phyloP scores from a whole-genome alignment of 2,329 filamentous ascomycete genomes.

The Cordyceps javanica region DNA sequence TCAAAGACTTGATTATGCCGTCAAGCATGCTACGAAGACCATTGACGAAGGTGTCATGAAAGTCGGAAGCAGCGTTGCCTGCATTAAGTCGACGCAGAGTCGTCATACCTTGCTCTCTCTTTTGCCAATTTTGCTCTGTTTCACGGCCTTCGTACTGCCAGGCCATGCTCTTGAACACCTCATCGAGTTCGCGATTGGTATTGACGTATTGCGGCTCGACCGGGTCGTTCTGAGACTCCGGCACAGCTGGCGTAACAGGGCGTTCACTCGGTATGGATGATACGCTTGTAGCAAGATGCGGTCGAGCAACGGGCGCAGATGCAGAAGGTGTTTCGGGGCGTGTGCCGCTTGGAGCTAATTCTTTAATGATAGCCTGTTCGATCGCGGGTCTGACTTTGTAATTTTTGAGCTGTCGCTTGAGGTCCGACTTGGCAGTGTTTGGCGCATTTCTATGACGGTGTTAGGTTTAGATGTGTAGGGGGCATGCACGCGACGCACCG shows the following conservation, averaged over 20 bases:
- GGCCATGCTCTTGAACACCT: conserved; percentile 76
- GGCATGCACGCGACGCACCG: conserved; percentile 41
- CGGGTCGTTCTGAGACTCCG: conserved; percentile 57
- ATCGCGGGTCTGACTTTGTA: conserved; percentile 85
- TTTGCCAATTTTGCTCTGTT: conserved; percentile 84
- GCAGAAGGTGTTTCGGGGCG: conserved; percentile 35
- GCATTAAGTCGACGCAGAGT: conserved; percentile 73
- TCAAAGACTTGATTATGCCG: conserved; percentile 79
- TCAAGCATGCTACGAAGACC: conserved; percentile 72
- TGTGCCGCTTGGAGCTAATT: conserved; percentile 52
- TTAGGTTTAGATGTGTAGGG: conserved; percentile 8
- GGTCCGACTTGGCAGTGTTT: conserved; percentile 75
- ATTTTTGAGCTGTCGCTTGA: conserved; percentile 78
- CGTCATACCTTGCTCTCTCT: conserved; percentile 72
- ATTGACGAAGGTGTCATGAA: conserved; percentile 61
- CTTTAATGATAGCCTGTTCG: conserved; percentile 70
- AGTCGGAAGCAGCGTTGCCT: conserved; percentile 78
- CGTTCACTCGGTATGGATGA: conserved; percentile 45
- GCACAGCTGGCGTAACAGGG: conserved; percentile 52
- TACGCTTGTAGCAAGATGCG: conserved; percentile 35
- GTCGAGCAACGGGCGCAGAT: conserved; percentile 36
- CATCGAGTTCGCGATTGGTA: conserved; percentile 81
- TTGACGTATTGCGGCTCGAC: conserved; percentile 81
- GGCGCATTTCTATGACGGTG: conserved; percentile 57
- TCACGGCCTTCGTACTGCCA: conserved; percentile 80